phyloP scores from a whole-genome alignment of 257 asterid species.

The Oldenlandia corymbosa region DNA sequence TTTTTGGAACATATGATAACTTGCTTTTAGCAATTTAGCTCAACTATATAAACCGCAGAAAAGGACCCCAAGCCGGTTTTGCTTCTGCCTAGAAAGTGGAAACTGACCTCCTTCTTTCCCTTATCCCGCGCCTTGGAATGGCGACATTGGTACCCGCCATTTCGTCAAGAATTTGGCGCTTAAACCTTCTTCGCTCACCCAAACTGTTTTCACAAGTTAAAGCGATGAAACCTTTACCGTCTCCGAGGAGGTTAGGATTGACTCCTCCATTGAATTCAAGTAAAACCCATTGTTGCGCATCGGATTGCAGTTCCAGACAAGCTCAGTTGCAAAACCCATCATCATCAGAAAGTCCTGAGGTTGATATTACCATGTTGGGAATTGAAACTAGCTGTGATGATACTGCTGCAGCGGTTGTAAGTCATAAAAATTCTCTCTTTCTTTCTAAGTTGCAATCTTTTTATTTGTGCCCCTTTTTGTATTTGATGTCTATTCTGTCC shows the following conservation, averaged over 20 bases:
- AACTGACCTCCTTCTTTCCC: neutral
- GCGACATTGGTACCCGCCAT: slow-evolving; percentile 13
- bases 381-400: slow-evolving; percentile 97
- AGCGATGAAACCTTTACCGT: neutral
- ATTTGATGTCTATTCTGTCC: neutral
- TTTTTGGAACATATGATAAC: too few relatives aligned
- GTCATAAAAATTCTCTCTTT: slow-evolving; percentile 15
- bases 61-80: too few relatives aligned
- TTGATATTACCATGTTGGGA: slow-evolving; percentile 63
- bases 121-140: slow-evolving; percentile 10
- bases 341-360: slow-evolving; percentile 29
- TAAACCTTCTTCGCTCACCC: slow-evolving; percentile 8
- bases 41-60: too few relatives aligned
- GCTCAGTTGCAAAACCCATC: slow-evolving; percentile 13
- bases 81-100: neutral
- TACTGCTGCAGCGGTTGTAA: slow-evolving; percentile 95
- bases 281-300: neutral
- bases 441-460: slow-evolving; percentile 1
- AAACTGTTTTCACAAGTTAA: neutral
- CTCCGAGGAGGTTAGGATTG: neutral
- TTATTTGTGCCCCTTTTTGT: slow-evolving; percentile 17
- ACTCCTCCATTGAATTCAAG: neutral
- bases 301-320: slow-evolving; percentile 2
- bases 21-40: neutral
- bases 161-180: slow-evolving; percentile 21